Percentiles rank a stretch among this genome's conserved stretches.
phyloP scores from a whole-genome alignment of 805 yeast species.

The Huiozyma sinensis region DNA sequence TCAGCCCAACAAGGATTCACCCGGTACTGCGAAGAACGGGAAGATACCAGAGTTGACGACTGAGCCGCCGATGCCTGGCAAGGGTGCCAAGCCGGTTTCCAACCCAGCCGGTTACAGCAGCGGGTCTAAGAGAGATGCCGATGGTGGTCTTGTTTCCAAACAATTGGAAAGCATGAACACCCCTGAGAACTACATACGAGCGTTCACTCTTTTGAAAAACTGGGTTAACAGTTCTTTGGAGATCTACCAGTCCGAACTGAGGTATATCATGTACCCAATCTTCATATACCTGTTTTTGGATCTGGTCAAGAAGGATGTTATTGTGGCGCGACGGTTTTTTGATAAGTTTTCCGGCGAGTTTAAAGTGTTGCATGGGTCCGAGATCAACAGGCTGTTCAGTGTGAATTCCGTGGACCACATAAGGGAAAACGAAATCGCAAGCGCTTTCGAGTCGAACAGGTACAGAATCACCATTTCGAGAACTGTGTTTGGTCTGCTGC shows the following conservation, averaged over 20 bases:
- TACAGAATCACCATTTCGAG: constrained; percentile 69
- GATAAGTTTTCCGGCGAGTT: constrained; percentile 68
- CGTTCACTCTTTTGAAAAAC: constrained; percentile 65
- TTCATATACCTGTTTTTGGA: constrained; percentile 83
- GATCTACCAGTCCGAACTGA: constrained; percentile 79
- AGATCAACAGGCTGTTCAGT: constrained; percentile 59
- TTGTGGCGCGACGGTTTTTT: constrained; percentile 63
- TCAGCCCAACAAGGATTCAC: constrained; percentile 37
- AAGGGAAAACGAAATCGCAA: constrained; percentile 72
- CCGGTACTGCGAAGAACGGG: constrained; percentile 38
- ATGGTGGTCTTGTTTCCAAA: constrained; percentile 19
- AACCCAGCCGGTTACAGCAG: constrained; percentile 10
- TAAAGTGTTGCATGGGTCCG: constrained; percentile 63
- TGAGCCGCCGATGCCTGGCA: constrained; percentile 24
- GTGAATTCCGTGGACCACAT: constrained; percentile 73
- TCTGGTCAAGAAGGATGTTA: constrained; percentile 52
- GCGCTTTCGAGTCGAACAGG: constrained; percentile 59
- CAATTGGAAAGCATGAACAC: constrained; percentile 17
- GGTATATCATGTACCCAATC: constrained; percentile 79
- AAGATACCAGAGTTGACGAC: constrained; percentile 20
- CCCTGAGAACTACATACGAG: constrained; percentile 67
- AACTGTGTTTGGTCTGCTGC: constrained; percentile 71
- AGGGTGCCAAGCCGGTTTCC: constrained; percentile 25
- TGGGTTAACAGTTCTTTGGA: constrained; percentile 92
- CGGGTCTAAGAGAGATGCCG: constrained; percentile 22